Conservation (phyloP, 177 flowering plant species). For the Vitis hybrid region DNA sequence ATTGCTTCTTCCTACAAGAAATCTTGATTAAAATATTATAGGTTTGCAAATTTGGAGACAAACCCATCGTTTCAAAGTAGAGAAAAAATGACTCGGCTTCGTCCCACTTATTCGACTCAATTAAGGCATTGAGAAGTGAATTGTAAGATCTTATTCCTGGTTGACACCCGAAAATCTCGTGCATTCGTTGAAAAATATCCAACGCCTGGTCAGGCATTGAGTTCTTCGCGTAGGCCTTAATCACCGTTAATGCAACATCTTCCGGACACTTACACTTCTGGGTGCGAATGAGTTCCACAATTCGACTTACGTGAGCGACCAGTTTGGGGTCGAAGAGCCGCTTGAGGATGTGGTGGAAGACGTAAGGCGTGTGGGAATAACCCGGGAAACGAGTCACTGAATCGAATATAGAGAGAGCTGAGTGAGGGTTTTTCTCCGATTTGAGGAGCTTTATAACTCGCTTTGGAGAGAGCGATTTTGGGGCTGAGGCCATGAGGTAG, state of each 20-base stretch:
- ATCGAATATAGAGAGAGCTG: too few species aligned
- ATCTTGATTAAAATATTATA: constrained; percentile 73
- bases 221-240: constrained; percentile 9
- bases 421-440: too few species aligned
- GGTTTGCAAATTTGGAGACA: constrained; percentile 66
- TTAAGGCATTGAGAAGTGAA: constrained; percentile 63
- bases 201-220: constrained; percentile 57
- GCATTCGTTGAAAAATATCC: constrained; percentile 56
- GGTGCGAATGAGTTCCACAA: constrained; percentile 48
- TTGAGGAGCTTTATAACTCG: too few species aligned
- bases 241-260: constrained; percentile 54
- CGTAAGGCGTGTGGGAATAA: too few species aligned
- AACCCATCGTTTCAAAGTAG: constrained; percentile 43
- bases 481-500: too few species aligned
- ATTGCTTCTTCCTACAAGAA: constrained; percentile 45
- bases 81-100: constrained; percentile 59
- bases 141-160: constrained; percentile 75
- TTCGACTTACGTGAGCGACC: constrained; percentile 34
- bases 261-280: constrained; percentile 61
- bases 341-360: too few species aligned
- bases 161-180: constrained; percentile 59
- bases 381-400: too few species aligned
- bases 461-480: too few species aligned
- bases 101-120: constrained; percentile 51
- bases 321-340: too few species aligned